These are phyloP conservation scores for Nitzschia inconspicua DNA, from an alignment of 108 stramenopile genomes.

Conservation along the genomic window DNA sequence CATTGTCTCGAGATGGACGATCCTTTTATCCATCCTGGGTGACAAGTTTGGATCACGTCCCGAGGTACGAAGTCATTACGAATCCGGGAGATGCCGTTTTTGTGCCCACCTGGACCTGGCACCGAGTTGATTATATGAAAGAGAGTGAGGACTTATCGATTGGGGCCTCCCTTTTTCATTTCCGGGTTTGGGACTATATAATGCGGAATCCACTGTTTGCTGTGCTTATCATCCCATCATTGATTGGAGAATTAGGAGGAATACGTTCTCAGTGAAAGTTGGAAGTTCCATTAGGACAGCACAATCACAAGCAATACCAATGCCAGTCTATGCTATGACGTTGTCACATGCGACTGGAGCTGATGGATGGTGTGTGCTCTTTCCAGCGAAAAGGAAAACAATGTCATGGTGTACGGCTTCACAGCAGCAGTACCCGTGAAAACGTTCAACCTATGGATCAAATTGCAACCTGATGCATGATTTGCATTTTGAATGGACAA, in stretches of 20 bases:
- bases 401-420: too few relatives aligned
- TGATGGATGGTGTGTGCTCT: too few relatives aligned
- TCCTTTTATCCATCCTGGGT: slow-evolving; percentile 58
- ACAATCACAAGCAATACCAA: too few relatives aligned
- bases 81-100: slow-evolving; percentile 70
- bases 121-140: slow-evolving; percentile 74
- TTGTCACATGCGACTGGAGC: too few relatives aligned
- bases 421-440: too few relatives aligned
- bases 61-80: slow-evolving; percentile 49
- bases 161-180: slow-evolving; percentile 87
- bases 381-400: too few relatives aligned
- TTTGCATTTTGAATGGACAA: too few relatives aligned
- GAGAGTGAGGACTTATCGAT: slow-evolving; percentile 38
- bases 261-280: too few relatives aligned
- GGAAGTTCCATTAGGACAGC: too few relatives aligned
- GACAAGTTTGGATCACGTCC: slow-evolving; percentile 29
- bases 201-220: slow-evolving; percentile 72
- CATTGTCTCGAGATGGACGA: slow-evolving; percentile 66
- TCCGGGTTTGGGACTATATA: slow-evolving; percentile 61
- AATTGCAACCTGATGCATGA: too few relatives aligned
- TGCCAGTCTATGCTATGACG: too few relatives aligned
- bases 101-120: slow-evolving; percentile 90
- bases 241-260: slow-evolving; percentile 69
- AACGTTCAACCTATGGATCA: too few relatives aligned
- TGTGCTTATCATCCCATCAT: slow-evolving; percentile 60